A percentile compares a stretch with the other conserved stretches of the same genome.
phyloP scores from a whole-genome alignment of 345 rosid species.

The Microcos paniculata region DNA sequence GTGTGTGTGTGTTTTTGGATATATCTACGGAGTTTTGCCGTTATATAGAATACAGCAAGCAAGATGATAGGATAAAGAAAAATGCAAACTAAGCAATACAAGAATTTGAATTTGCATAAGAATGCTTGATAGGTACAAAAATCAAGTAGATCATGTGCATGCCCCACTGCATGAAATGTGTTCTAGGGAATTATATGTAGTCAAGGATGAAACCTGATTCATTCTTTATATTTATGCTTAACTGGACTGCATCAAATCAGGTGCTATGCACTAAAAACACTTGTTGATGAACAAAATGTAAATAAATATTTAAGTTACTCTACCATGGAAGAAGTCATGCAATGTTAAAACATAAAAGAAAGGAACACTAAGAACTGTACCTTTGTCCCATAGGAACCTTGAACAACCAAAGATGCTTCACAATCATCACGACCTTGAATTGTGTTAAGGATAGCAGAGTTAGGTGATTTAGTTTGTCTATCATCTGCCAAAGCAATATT shows the following conservation, averaged over 20 bases:
- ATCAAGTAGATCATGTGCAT: not conserved
- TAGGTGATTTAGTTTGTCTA: constrained; percentile 34
- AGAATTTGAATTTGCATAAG: not conserved
- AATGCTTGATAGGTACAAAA: not conserved
- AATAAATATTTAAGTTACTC: not conserved
- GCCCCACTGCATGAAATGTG: not conserved
- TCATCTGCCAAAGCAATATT: constrained; percentile 88
- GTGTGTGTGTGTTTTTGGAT: no score
- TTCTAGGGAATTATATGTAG: not conserved
- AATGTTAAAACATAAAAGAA: not conserved
- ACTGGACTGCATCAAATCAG: not conserved
- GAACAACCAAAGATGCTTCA: constrained; percentile 65
- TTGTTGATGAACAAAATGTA: not conserved
- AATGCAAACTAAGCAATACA: not conserved
- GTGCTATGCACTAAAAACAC: not conserved
- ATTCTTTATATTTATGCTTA: no score
- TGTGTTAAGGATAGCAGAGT: constrained; percentile 26
- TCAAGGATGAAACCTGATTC: not conserved
- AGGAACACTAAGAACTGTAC: constrained; percentile 30
- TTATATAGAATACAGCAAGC: not conserved
- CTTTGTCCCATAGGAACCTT: constrained; percentile 98
- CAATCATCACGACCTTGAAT: constrained; percentile 44
- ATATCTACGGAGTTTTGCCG: not conserved
- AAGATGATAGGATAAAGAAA: not conserved
- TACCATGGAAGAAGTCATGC: not conserved